These are phyloP conservation scores for Termitomyces sp. DNA, from an alignment of 768 basidiomycete species.

Conservation along the genomic window DNA sequence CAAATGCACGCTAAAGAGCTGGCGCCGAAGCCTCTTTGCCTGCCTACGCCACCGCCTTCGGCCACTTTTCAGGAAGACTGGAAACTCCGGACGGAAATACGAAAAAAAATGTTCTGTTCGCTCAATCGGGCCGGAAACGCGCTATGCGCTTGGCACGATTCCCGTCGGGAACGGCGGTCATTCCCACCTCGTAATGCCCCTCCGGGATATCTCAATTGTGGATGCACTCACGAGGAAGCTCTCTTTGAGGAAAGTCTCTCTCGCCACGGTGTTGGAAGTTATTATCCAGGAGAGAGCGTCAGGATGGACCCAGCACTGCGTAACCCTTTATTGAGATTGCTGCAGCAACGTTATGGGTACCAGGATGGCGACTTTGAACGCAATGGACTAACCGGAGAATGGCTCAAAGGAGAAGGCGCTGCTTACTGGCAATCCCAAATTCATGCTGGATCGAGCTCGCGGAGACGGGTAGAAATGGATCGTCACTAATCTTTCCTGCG, in stretches of 20 bases:
- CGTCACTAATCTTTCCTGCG: constrained; percentile 18
- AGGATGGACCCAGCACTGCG: constrained; percentile 88
- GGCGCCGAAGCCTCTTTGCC: neutral
- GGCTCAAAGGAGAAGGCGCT: constrained; percentile 67
- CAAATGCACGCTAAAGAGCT: constrained; percentile 16
- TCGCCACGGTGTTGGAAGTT: constrained; percentile 77
- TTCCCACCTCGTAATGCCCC: constrained; percentile 82
- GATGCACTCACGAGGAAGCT: constrained; percentile 81
- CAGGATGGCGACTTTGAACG: constrained; percentile 86
- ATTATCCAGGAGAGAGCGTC: constrained; percentile 79
- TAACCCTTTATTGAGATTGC: constrained; percentile 71
- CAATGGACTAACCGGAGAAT: constrained; percentile 57
- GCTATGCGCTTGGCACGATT: constrained; percentile 89
- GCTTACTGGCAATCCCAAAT: constrained; percentile 60
- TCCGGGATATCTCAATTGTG: constrained; percentile 76
- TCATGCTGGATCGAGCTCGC: constrained; percentile 28
- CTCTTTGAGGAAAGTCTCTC: constrained; percentile 84
- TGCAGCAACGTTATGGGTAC: constrained; percentile 74
- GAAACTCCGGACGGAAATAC: constrained; percentile 72
- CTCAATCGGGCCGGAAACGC: constrained; percentile 87
- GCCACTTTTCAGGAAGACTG: constrained; percentile 58
- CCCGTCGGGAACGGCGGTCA: constrained; percentile 74
- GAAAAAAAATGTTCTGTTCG: constrained; percentile 70
- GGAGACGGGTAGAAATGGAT: constrained; percentile 31
- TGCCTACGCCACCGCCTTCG: constrained; percentile 34